Evolutionary conservation across 2,329 filamentous ascomycete species (phyloP), one percentile per base, ranked within the genome.

Genomic region (Gnomoniopsis smithogilvyi): DNA sequence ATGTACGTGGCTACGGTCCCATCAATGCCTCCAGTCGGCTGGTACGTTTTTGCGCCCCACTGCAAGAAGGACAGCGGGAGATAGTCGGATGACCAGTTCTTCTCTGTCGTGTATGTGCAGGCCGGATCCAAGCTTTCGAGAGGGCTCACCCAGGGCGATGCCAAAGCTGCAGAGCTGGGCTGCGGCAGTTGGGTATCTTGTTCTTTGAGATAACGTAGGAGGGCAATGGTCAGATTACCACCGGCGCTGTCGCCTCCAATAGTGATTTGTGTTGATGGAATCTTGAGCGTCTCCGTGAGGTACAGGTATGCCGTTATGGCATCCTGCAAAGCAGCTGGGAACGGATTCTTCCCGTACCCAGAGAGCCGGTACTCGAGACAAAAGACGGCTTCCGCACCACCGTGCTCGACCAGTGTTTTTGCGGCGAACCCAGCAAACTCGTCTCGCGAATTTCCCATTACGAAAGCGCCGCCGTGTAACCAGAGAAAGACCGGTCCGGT

Each of bases 241-340:
- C 78, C 78, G 0, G 78, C 78, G 14, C 73, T 76, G 65, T 81
- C 78, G 8, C 78, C 78, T 0, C 72, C 73, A 0, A 81, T 33
- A 0, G 76, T 67, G 54, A 81, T 77, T 30, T 73, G 67, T 2
- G 61, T 51, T 0, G 77, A 60, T 0, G 73, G 65, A 53, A 80
- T 72, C 1, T 67, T 63, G 19, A 77, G 68, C 2, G 69, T 68
- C 36, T 72, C 65, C 36, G 78, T 55, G 1, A 79, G 70, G 63
- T 79, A 75, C 3, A 73, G 63, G 48, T 51, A 51, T 12, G 26
- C 17, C 17, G 63, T 78, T 78, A 80, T 61, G 11, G 67, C 71
- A 64, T 81, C 78, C 64, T 80, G 78, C 1, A 80, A 65, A 0
- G 74, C 74, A 2, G 77, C 78, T 6, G 78, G 78, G 64, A 80